A percentile compares a stretch with the other conserved stretches of the same genome.
Conservation (phyloP, 2,329 filamentous ascomycete genomes). For the Calonectria pauciramosa region DNA sequence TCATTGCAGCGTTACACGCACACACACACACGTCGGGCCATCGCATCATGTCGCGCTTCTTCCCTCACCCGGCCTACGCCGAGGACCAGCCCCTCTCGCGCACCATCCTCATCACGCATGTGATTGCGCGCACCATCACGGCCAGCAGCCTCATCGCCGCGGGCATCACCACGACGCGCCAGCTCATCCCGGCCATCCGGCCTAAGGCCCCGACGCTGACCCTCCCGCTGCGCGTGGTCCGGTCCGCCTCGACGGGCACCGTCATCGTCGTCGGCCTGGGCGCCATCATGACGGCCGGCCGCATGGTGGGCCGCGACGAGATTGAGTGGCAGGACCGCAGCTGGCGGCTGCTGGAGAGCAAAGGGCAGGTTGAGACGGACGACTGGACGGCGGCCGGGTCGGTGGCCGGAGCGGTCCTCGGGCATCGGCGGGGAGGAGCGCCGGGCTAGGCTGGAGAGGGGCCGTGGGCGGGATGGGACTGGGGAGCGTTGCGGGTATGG, state of each 20-base stretch:
- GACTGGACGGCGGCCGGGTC: slow-evolving; percentile 66
- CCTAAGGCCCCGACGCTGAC: slow-evolving; percentile 46
- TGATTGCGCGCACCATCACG: slow-evolving; percentile 68
- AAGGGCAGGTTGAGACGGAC: slow-evolving; percentile 69
- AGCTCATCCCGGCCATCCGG: slow-evolving; percentile 47
- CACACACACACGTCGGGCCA: not conserved
- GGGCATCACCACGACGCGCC: slow-evolving; percentile 52
- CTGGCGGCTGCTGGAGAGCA: slow-evolving; percentile 72
- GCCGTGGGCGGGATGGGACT: slow-evolving; percentile 60
- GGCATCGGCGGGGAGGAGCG: slow-evolving; percentile 43
- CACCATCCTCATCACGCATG: slow-evolving; percentile 71
- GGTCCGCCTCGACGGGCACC: slow-evolving; percentile 60
- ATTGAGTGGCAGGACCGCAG: slow-evolving; percentile 76
- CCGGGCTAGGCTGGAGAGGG: slow-evolving; percentile 54
- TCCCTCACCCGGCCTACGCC: slow-evolving; percentile 69
- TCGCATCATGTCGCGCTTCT: slow-evolving; percentile 65
- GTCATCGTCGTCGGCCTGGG: slow-evolving; percentile 60
- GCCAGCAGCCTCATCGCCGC: slow-evolving; percentile 64
- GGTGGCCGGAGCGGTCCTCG: slow-evolving; percentile 51
- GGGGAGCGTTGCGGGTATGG: slow-evolving; percentile 64
- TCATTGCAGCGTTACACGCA: not conserved
- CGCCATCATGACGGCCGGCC: slow-evolving; percentile 56
- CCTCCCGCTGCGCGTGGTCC: slow-evolving; percentile 56
- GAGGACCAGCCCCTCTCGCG: slow-evolving; percentile 72
- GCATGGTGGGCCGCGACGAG: slow-evolving; percentile 69